These are phyloP conservation scores for Lactifluus rugatus DNA, from an alignment of 768 basidiomycete species.

Conservation along the genomic window DNA sequence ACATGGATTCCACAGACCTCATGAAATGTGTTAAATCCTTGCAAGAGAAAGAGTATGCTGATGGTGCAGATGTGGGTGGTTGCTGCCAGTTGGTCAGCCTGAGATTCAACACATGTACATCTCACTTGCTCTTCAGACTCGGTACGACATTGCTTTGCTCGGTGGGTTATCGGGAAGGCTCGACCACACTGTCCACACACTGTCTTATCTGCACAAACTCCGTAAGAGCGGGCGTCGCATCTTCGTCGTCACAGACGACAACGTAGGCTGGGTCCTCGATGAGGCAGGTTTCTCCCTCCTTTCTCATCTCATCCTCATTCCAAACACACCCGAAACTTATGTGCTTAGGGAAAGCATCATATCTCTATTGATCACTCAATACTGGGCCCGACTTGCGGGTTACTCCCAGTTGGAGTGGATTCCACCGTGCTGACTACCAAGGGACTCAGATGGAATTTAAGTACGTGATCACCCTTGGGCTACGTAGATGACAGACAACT, in stretches of 20 bases:
- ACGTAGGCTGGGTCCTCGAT: slow-evolving; percentile 83
- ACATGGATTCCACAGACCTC: slow-evolving; percentile 86
- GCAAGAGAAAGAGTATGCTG: slow-evolving; percentile 42
- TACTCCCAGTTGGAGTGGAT: slow-evolving; percentile 85
- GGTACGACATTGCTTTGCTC: slow-evolving; percentile 66
- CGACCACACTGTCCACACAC: slow-evolving; percentile 88
- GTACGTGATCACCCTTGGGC: slow-evolving; percentile 33
- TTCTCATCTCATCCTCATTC: not conserved
- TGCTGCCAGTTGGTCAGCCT: not conserved
- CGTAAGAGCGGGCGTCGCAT: slow-evolving; percentile 47
- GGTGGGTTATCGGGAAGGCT: slow-evolving; percentile 87
- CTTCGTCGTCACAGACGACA: slow-evolving; percentile 84
- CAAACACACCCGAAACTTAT: not conserved
- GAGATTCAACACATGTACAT: not conserved
- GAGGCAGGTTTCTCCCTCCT: slow-evolving; percentile 36
- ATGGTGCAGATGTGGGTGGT: slow-evolving; percentile 32
- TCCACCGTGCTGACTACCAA: slow-evolving; percentile 67
- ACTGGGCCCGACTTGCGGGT: slow-evolving; percentile 84
- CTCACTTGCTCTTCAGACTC: slow-evolving; percentile 15
- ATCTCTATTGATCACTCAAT: slow-evolving; percentile 65
- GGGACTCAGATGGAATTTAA: slow-evolving; percentile 85
- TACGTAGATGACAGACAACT: not conserved
- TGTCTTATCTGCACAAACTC: slow-evolving; percentile 77
- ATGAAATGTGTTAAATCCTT: slow-evolving; percentile 81
- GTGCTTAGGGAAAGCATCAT: slow-evolving; percentile 67